Base-by-base conservation (phyloP, 1,284 basidiomycete species). In the Puccinia novopanici region DNA sequence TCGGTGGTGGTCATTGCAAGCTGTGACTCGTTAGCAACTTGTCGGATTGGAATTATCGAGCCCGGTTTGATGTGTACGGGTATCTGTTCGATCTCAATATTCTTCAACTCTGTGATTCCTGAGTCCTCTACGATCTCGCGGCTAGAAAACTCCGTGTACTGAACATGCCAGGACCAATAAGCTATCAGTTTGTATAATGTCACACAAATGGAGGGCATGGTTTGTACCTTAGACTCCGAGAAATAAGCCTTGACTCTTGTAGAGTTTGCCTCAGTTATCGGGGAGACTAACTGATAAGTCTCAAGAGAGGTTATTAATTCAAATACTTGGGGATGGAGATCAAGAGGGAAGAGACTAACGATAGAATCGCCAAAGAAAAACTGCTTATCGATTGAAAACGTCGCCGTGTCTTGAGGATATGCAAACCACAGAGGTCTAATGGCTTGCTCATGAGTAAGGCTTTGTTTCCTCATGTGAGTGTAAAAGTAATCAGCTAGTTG, bases 401-500 rank as follows among this genome's bases (percentile, higher is more conserved):
- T 91, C 81, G 86, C 86, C 0, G 89, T 88, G 84, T 92, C 91
- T 75, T 91, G 86, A 5, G 90, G 90, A 84, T 91, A 93, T 84
- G 92, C 88, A 88, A 89, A 92, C 87, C 91, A 92, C 59, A 93
- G 87, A 0, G 92, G 90, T 59, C 90, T 89, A 42, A 93, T 86
- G 12, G 90, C 89, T 0, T 92, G 92, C 1, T 90, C 89, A 22
- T 90, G 91, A 82, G 90, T 89, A n/a, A 86, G 75, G 76, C 87
- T 86, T 17, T 90, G 89, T 72, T 88, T 84, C 84, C 91, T 90
- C 87, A 92, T 89, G 2, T 90, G 88, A 4, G 91, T 91, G 86
- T 91, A 92, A 81, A 91, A 85, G 86, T 92, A 92, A 84, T 92
- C 91, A n/a, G n/a, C n/a, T n/a, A n/a, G n/a, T n/a, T n/a, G n/a